Evolutionary conservation across 1,284 basidiomycete genomes (phyloP), one percentile per base, ranked within the genome.

Genomic region (Kalmanozyma brasiliensis): DNA sequence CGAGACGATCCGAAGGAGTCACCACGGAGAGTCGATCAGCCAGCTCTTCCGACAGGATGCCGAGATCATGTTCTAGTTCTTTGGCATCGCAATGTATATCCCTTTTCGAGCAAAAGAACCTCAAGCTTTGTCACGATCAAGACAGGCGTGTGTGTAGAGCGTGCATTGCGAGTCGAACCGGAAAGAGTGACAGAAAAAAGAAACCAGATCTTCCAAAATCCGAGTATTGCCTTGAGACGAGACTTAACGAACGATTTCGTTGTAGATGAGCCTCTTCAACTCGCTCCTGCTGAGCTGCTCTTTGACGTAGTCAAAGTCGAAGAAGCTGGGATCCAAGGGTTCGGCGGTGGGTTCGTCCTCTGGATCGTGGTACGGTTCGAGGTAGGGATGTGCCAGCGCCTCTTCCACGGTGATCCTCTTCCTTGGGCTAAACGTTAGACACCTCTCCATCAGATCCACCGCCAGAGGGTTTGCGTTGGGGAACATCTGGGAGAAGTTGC

Each of bases 1-100:
- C 10, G 95, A 98, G 85, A 93, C 91, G 78, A 97, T 98, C 70
- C 90, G 96, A 43, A 86, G 95, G 73, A 96, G 94, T 19, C 95
- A 98, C 84, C 98, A 98, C 74, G 95, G 95, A 68, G 91, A 96
- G 85, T 83, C 76, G 23, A 83, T 84, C 57, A 83, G 79, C 16
- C 72, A 79, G 35, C 73, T 82, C 47, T 82, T 82, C 44, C 61
- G 72, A 14, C 79, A 81, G 42, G 79, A 80, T 41, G 77, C 77
- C 16, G 76, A 73, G 52, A 66, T 77, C 52, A 74, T 79, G 69
- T 77, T 80, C 45, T 80, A 57, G 44, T 30, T 30, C 16, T 17
- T 35, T 35, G 34, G 11, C 16, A 7, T 6, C 34, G 34, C n/a
- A 35, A 35, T 33, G 42, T 26, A 43, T 43, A 43, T 43, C 41